Base-by-base conservation (phyloP, 306 rosid species). In the Begonia loranthoides region DNA sequence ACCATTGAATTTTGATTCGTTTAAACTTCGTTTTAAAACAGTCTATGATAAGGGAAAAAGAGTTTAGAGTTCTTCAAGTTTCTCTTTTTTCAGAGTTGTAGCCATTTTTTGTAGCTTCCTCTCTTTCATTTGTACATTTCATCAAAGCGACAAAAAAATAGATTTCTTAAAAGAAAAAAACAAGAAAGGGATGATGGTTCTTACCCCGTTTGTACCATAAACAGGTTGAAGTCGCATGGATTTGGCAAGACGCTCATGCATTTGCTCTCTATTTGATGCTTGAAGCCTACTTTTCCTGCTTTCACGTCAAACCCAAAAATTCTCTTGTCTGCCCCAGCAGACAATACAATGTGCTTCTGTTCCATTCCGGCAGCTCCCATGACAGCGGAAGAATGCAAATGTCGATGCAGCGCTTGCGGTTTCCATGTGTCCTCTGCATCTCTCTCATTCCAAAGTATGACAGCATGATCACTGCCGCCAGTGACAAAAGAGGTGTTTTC, bases 301-400 rank as follows among this genome's bases (percentile, higher is more conserved):
- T 56, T 55, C 45, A 65, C 68, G 56, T 92, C 93, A 61, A 58
- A 86, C 40, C 96, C 99, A 70, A 76, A 43, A 56, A 92, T 76
- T 66, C 92, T 79, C 74, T 36, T 82, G 82, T 92, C 99, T 15
- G 96, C 96, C 58, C 99, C 99, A 13, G 64, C 94, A 47, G 99
- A 90, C 58, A 90, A 72, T 52, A 92, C 83, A 10, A 80, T 71
- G 43, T 73, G 82, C 70, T 92, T 92, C 49, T 92, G 94, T 60
- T 64, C 82, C 86, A 92, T 70, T 60, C 94, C 99, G 21, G 94
- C 93, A 28, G 83, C 87, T 55, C 99, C 99, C 99, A 92, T 92
- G 60, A 92, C 96, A 58, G 99, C 96, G 58, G 99, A 92, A 40
- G 95, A 76, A 70, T 86, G 99, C 60, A 76, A 54, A 60, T 66